These are phyloP conservation scores for Alternaria gaisen DNA, from an alignment of 2,329 filamentous ascomycete genomes.

Conservation along the genomic window DNA sequence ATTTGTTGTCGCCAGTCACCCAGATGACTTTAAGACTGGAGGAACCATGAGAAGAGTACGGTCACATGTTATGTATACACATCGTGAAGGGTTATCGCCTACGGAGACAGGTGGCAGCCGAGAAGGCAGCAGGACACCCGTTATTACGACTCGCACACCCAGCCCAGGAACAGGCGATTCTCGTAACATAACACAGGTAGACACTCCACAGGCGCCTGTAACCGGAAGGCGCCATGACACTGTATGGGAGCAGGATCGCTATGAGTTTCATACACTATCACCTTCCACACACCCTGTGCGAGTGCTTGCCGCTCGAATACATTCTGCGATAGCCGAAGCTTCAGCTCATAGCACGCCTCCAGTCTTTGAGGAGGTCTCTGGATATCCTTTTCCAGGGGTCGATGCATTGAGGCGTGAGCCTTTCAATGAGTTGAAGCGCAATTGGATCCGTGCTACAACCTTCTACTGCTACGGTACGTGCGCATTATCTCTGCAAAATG, in stretches of 20 bases:
- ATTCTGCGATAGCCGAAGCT: conserved; percentile 31
- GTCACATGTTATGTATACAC: conserved; percentile 51
- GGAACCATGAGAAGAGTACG: conserved; percentile 46
- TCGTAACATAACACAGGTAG: conserved; percentile 24
- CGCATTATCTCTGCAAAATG: no score
- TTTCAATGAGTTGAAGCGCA: conserved; percentile 32
- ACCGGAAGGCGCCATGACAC: conserved; percentile 19
- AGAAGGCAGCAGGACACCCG: conserved; percentile 25
- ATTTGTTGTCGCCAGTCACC: conserved; percentile 47
- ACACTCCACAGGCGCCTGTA: conserved; percentile 18
- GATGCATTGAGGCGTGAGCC: conserved; percentile 18
- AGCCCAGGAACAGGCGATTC: conserved; percentile 31
- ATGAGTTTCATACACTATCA: conserved; percentile 30
- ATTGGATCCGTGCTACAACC: conserved; percentile 33
- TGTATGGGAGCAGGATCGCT: conserved; percentile 29
- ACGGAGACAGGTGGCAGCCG: conserved; percentile 22
- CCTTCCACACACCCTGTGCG: conserved; percentile 29
- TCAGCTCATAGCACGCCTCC: conserved; percentile 36
- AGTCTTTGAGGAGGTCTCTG: conserved; percentile 27
- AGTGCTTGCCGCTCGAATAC: conserved; percentile 36
- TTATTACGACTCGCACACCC: conserved; percentile 27
- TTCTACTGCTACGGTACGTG: conserved; percentile 35
- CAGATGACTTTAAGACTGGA: conserved; percentile 44
- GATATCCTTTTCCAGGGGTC: conserved; percentile 36
- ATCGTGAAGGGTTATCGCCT: conserved; percentile 37